Conservation (phyloP, 2,329 filamentous ascomycete genomes). For the Ceratocystiopsis sp. region DNA sequence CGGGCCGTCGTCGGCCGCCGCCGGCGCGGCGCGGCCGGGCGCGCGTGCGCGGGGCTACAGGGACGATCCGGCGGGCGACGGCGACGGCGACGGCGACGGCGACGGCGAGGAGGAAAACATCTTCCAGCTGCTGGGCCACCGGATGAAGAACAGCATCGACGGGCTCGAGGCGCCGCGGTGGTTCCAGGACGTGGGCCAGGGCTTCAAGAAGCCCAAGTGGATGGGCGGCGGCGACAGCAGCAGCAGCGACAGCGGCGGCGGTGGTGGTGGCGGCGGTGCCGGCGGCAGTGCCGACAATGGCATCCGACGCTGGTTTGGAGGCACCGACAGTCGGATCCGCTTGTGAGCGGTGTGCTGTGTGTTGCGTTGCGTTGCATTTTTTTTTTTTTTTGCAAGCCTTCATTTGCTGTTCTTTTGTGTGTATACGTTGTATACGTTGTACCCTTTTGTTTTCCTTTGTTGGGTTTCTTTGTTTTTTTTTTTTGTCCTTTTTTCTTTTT, state of each 20-base stretch:
- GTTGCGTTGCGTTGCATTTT: neutral
- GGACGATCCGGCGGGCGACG: too few species aligned
- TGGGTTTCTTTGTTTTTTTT: neutral
- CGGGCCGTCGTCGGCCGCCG: neutral
- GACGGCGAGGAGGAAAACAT: slow-evolving; percentile 64
- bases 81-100: slow-evolving; percentile 17
- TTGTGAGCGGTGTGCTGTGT: slow-evolving; percentile 5
- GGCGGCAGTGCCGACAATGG: slow-evolving; percentile 9
- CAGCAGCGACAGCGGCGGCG: slow-evolving; percentile 1
- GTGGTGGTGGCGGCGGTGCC: neutral
- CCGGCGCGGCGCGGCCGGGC: neutral
- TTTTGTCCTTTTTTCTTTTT: too few species aligned
- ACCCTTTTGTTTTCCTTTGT: neutral
- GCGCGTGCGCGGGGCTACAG: neutral
- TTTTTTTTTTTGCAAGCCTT: too few species aligned
- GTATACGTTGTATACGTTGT: neutral
- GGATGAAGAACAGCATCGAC: slow-evolving; percentile 85
- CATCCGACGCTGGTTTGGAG: slow-evolving; percentile 42
- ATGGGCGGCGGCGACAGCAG: slow-evolving; percentile 40
- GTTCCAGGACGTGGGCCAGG: slow-evolving; percentile 53
- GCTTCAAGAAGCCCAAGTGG: slow-evolving; percentile 66
- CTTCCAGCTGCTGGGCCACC: slow-evolving; percentile 66
- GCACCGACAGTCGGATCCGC: slow-evolving; percentile 21
- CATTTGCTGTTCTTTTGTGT: neutral
- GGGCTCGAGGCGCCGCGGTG: slow-evolving; percentile 66